Percentiles rank a stretch among this genome's conserved stretches.
Evolutionary conservation across 495 filamentous ascomycete species (phyloP).

Genomic region (Penicillium cataractarum): DNA sequence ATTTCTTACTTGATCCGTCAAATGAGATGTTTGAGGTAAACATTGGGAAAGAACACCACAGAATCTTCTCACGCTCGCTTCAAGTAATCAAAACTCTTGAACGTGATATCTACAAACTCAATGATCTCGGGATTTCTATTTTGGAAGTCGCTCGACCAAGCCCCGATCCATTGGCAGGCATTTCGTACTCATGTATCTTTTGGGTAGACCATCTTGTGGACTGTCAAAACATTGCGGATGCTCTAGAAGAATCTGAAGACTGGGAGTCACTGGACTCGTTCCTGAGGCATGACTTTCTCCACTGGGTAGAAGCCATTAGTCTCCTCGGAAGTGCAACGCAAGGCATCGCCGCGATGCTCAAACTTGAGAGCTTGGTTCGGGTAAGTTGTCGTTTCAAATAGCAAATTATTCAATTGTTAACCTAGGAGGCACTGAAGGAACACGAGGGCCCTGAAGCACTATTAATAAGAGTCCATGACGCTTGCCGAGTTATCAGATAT

Average conservation of each 20-base stretch:
- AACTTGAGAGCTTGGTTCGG: background rate
- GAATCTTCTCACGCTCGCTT: conserved; percentile 34
- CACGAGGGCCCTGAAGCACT: background rate
- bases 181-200: background rate
- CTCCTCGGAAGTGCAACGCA: background rate
- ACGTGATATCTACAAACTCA: conserved; percentile 28
- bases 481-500: background rate
- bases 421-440: background rate
- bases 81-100: conserved; percentile 18
- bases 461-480: background rate
- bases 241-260: background rate
- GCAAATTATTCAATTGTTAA: background rate
- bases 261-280: background rate
- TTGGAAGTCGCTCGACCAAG: background rate
- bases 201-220: background rate
- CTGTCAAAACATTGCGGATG: too few species aligned
- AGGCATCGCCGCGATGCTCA: background rate
- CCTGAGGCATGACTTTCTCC: background rate
- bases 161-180: background rate
- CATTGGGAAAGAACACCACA: conserved; percentile 24
- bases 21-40: background rate
- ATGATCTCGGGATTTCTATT: conserved; percentile 1
- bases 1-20: conserved; percentile 28
- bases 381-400: background rate
- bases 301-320: background rate